Percentiles rank a stretch among this genome's conserved stretches.
Conservation (phyloP, 176 grass and related monocot genomes). For the Eleusine coracana region DNA sequence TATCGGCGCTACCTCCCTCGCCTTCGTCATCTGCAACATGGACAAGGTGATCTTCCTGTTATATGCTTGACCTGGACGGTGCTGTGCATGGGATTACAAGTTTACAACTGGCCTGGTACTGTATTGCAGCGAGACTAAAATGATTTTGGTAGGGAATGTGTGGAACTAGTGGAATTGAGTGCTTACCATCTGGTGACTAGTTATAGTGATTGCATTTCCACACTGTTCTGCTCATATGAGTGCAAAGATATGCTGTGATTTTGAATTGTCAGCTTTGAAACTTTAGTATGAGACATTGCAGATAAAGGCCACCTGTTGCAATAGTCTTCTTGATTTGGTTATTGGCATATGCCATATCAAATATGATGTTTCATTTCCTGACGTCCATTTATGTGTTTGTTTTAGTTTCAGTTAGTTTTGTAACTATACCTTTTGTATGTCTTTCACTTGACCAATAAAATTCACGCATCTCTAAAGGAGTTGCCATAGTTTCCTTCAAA, state of each 20-base stretch:
- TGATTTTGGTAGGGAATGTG: not conserved
- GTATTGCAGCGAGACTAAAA: not conserved
- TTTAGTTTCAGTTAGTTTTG: too few species aligned
- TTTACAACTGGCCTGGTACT: not conserved
- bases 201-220: not conserved
- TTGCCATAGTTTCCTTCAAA: too few species aligned
- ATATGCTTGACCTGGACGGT: not conserved
- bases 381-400: not conserved
- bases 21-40: slow-evolving; percentile 99
- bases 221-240: not conserved
- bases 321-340: slow-evolving; percentile 7
- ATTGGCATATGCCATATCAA: not conserved
- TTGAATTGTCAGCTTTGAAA: not conserved
- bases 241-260: not conserved
- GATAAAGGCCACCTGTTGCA: slow-evolving; percentile 1
- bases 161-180: not conserved
- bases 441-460: too few species aligned
- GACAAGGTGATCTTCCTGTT: slow-evolving; percentile 66
- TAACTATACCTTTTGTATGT: too few species aligned
- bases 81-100: not conserved
- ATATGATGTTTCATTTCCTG: slow-evolving; percentile 1
- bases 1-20: slow-evolving; percentile 82
- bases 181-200: not conserved
- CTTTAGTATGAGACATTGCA: not conserved
- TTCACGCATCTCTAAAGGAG: too few species aligned